Percentiles rank a stretch among this genome's conserved stretches.
Evolutionary conservation across 2,329 filamentous ascomycete genomes (phyloP).

Genomic region (Ophiostoma ips): DNA sequence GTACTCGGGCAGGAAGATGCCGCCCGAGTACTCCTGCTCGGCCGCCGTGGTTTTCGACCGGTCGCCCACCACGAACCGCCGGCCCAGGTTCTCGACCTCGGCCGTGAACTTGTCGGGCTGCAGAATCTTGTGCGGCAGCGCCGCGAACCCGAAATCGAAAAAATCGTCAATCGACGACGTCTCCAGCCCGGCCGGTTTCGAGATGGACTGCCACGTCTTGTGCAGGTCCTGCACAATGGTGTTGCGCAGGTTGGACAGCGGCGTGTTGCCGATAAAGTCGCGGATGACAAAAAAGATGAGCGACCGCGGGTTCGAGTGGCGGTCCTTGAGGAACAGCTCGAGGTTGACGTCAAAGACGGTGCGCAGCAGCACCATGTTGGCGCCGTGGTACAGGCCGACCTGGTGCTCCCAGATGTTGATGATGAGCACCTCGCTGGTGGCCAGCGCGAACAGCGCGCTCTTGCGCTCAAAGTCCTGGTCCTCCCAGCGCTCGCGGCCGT

Average conservation of each 20-base stretch:
- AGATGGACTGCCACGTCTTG: constrained; percentile 84
- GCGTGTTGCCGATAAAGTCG: constrained; percentile 87
- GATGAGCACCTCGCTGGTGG: constrained; percentile 93
- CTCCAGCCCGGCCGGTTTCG: constrained; percentile 81
- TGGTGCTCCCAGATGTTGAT: constrained; percentile 99
- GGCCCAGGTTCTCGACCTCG: constrained; percentile 67
- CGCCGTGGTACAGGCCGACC: constrained; percentile 92
- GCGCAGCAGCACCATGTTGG: constrained; percentile 97
- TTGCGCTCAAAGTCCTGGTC: constrained; percentile 99
- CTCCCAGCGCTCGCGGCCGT: constrained; percentile 88
- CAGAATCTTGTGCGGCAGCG: constrained; percentile 89
- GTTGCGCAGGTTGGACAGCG: constrained; percentile 75
- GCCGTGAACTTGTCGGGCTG: constrained; percentile 81
- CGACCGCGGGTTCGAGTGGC: constrained; percentile 78
- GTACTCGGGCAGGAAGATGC: constrained; percentile 84
- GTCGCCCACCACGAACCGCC: constrained; percentile 70
- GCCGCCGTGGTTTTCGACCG: constrained; percentile 32
- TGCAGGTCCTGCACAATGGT: constrained; percentile 82
- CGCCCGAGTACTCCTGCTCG: constrained; percentile 63
- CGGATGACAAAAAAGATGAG: constrained; percentile 97
- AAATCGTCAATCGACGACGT: constrained; percentile 87
- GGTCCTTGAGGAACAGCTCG: constrained; percentile 92
- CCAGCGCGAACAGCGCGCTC: constrained; percentile 90
- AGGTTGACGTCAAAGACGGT: constrained; percentile 98
- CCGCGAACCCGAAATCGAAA: constrained; percentile 95